Evolutionary conservation across 2,329 filamentous ascomycete genomes (phyloP).

Genomic region (Aspergillus latus): DNA sequence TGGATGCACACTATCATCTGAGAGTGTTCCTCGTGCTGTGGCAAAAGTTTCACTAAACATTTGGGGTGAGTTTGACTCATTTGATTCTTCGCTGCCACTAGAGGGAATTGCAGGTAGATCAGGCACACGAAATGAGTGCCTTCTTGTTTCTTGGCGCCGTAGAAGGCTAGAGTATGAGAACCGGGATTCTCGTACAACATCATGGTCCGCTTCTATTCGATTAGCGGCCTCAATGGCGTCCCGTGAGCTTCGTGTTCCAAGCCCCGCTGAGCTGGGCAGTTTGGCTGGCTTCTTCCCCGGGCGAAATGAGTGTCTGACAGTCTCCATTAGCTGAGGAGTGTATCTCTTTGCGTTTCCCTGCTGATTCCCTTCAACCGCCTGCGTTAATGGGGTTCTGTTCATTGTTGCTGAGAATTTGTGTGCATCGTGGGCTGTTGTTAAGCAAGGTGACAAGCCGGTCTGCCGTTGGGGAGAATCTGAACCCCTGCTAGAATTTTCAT

Average conservation of each 20-base stretch:
- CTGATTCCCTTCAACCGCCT: neutral
- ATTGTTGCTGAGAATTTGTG: neutral
- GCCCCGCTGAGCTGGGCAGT: constrained; percentile 35
- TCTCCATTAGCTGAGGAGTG: constrained; percentile 34
- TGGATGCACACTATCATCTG: constrained; percentile 22
- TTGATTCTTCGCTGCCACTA: constrained; percentile 55
- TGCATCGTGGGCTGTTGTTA: neutral
- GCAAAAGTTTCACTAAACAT: constrained; percentile 39
- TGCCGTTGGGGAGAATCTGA: constrained; percentile 5
- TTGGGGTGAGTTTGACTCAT: constrained; percentile 45
- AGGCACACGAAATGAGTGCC: constrained; percentile 61
- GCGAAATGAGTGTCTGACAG: constrained; percentile 32
- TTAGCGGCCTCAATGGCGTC: constrained; percentile 9
- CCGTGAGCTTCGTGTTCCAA: neutral
- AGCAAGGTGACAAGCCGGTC: neutral
- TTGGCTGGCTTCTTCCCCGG: constrained; percentile 26
- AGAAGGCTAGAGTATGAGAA: constrained; percentile 48
- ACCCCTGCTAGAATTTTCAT: constrained; percentile 8
- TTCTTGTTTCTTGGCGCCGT: constrained; percentile 39
- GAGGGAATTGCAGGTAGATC: constrained; percentile 63
- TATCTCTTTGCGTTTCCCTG: constrained; percentile 27
- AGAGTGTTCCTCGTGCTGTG: constrained; percentile 37
- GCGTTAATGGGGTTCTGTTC: neutral
- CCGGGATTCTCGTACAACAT: constrained; percentile 35
- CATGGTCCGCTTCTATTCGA: neutral